Evolutionary conservation across 139 green algal genomes (phyloP).

Genomic region (Chlorella vulgaris): DNA sequence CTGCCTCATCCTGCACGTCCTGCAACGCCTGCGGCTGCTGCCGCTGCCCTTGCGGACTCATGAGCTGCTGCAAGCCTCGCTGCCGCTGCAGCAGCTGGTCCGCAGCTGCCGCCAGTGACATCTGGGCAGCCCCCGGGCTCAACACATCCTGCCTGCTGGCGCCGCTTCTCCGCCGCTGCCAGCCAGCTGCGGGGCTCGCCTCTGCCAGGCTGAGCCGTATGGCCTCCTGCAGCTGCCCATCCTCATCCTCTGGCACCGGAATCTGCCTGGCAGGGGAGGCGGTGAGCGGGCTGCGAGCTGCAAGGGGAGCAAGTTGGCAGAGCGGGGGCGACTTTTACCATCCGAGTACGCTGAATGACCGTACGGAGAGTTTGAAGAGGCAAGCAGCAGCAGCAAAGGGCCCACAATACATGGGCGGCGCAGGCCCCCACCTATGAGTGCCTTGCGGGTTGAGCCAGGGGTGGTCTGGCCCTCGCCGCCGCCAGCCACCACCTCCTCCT

Average conservation of each 20-base stretch:
- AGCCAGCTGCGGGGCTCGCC: background rate
- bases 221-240: conserved; percentile 72
- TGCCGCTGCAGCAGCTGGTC: background rate
- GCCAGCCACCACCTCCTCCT: background rate
- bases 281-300: conserved; percentile 5
- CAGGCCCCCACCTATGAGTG: background rate
- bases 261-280: background rate
- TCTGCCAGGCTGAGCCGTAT: conserved; percentile 64
- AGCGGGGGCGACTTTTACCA: too few relatives aligned
- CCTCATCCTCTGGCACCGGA: conserved; percentile 47
- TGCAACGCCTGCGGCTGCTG: background rate
- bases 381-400: background rate
- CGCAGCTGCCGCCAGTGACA: background rate
- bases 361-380: background rate
- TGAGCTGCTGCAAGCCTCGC: background rate
- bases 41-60: too few relatives aligned
- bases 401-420: background rate
- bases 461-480: background rate
- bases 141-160: background rate
- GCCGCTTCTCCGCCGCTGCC: background rate
- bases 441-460: background rate
- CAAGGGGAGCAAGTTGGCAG: background rate
- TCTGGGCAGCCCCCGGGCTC: background rate
- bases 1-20: background rate
- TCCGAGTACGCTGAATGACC: too few relatives aligned